These are phyloP conservation scores for Aristolochia californica DNA, from an alignment of 164 flowering plant species.

Conservation along the genomic window DNA sequence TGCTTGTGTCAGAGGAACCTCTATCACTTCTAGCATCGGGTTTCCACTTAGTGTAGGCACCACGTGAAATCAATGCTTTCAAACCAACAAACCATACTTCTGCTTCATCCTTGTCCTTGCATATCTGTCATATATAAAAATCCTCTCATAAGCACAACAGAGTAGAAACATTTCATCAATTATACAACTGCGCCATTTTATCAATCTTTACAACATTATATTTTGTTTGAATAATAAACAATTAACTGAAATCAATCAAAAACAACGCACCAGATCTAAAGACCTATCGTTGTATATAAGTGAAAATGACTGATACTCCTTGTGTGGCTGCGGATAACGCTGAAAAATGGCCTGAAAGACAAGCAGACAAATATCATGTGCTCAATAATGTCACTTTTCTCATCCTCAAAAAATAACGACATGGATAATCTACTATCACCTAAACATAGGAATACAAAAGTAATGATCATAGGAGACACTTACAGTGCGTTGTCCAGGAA, in stretches of 20 bases:
- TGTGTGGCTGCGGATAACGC: slow-evolving; percentile 88
- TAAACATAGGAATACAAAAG: not conserved
- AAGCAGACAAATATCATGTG: slow-evolving; percentile 1
- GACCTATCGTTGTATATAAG: slow-evolving; percentile 66
- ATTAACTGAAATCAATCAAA: not conserved
- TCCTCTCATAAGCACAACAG: not conserved
- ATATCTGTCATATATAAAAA: slow-evolving; percentile 45
- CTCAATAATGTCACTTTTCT: not conserved
- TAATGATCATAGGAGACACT: slow-evolving; percentile 22
- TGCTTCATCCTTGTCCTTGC: slow-evolving; percentile 95
- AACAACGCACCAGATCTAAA: slow-evolving; percentile 68
- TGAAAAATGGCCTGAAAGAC: slow-evolving; percentile 74
- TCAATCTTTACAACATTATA: no score
- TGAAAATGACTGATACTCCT: slow-evolving; percentile 93
- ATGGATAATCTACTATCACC: not conserved
- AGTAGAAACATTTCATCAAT: not conserved
- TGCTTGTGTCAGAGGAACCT: slow-evolving; percentile 27
- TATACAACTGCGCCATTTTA: not conserved
- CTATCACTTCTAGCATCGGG: slow-evolving; percentile 36
- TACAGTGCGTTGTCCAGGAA: slow-evolving; percentile 96
- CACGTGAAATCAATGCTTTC: slow-evolving; percentile 59
- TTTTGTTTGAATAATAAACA: not conserved
- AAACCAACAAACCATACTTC: slow-evolving; percentile 93
- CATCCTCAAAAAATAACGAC: not conserved
- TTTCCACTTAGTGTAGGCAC: slow-evolving; percentile 34